Evolutionary conservation across 2,329 filamentous ascomycete genomes (phyloP), one percentile per base, ranked within the genome.

Genomic region (Fusarium redolens): DNA sequence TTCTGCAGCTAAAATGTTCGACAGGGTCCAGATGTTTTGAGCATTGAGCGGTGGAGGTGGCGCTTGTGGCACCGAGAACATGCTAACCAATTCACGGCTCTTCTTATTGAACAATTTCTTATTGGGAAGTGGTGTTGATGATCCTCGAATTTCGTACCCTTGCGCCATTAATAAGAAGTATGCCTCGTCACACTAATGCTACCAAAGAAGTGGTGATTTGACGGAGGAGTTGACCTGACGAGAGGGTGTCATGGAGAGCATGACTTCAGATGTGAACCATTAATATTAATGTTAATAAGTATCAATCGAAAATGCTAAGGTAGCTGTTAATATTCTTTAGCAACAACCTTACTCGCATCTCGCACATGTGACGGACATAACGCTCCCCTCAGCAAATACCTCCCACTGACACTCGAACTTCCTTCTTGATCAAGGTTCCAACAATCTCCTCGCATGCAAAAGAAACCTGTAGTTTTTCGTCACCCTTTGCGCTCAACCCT

Each of bases 401-500:
- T 28, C 45, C 17, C 38, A 41, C 70, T 68, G 38, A 58, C 43
- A 78, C 65, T 25, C 63, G 52, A 58, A 79, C 41, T 30, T 68
- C 67, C 54, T 71, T 69, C 22, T 78, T 74, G 43, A 87, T 79
- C 37, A 84, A 79, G 0, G 90, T 91, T 4, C 90, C 90, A 6
- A 91, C 93, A 75, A 98, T 92, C 47, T 94, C 92, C 82, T 98
- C 96, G 73, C 95, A 98, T 80, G 93, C 93, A 54, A 95, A 90
- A 68, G 91, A 93, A 30, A 86, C 86, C 38, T 96, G 88, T 6
- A 86, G 82, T 63, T 92, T 88, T 22, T 88, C 86, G 0, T 84
- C 79, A 8, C 83, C 83, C 3, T 81, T 86, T 25, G 94, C 79
- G 0, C 88, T 82, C 2, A 91, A 88, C 0, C 77, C 25, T 82